Percentiles rank a stretch among this genome's conserved stretches.
Conservation (phyloP, 345 rosid species). For the Stellera chamaejasme region DNA sequence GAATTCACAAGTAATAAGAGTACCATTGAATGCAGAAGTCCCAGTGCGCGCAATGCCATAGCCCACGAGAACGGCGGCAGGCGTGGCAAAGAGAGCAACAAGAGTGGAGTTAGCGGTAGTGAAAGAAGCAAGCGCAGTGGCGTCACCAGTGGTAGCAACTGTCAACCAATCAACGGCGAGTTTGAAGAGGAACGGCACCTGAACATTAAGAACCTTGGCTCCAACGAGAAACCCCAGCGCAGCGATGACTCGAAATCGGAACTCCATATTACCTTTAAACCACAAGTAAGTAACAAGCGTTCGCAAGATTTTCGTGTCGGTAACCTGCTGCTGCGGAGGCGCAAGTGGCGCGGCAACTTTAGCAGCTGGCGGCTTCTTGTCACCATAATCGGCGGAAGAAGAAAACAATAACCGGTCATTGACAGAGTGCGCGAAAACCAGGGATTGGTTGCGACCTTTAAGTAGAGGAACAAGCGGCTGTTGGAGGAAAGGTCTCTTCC, state of each 20-base stretch:
- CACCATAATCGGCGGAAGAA: conserved; percentile 28
- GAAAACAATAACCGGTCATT: conserved; percentile 38
- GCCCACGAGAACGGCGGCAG: conserved; percentile 77
- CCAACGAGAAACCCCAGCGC: conserved; percentile 87
- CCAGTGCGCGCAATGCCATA: conserved; percentile 87
- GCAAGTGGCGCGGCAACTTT: background rate
- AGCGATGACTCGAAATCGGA: conserved; percentile 68
- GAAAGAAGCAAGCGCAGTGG: conserved; percentile 43
- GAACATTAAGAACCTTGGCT: conserved; percentile 86
- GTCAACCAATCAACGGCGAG: conserved; percentile 91
- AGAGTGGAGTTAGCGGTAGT: conserved; percentile 53
- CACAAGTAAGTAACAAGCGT: conserved; percentile 75
- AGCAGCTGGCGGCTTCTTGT: conserved; percentile 16
- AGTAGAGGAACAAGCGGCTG: background rate
- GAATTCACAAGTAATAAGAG: background rate
- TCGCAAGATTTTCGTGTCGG: conserved; percentile 69
- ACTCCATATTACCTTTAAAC: conserved; percentile 83
- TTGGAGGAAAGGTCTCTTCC: conserved; percentile 9
- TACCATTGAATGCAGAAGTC: conserved; percentile 91
- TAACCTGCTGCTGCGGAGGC: conserved; percentile 15
- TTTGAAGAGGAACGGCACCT: conserved; percentile 93
- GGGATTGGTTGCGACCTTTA: too few relatives aligned
- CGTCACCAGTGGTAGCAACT: conserved; percentile 44
- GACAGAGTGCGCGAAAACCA: background rate
- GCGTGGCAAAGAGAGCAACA: conserved; percentile 67